phyloP scores from a whole-genome alignment of 805 yeast genomes.

The Wickerhamiella galacta region DNA sequence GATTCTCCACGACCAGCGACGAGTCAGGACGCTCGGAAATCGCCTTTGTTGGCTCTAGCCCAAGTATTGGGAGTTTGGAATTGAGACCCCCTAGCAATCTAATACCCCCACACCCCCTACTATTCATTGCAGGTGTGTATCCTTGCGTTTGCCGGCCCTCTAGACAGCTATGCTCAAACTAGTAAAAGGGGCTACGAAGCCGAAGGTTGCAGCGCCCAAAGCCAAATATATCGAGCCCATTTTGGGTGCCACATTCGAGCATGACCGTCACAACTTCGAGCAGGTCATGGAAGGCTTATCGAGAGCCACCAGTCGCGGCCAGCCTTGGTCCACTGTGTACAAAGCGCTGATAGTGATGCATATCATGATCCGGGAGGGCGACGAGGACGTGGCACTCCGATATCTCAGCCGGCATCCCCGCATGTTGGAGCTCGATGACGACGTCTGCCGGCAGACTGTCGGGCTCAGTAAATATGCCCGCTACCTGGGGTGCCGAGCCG shows the following conservation, averaged over 20 bases:
- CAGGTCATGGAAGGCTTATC: slow-evolving; percentile 52
- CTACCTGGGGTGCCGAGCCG: slow-evolving; percentile 52
- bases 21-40: too few species aligned
- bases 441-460: slow-evolving; percentile 19
- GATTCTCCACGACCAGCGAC: too few species aligned
- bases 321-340: slow-evolving; percentile 84
- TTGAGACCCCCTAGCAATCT: too few species aligned
- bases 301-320: slow-evolving; percentile 38
- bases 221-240: slow-evolving; percentile 92
- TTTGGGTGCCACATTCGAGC: slow-evolving; percentile 45
- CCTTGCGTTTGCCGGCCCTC: too few species aligned
- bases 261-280: slow-evolving; percentile 43
- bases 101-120: too few species aligned
- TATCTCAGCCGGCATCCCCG: slow-evolving; percentile 36
- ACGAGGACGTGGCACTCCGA: slow-evolving; percentile 50
- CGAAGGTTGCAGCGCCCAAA: slow-evolving; percentile 86
- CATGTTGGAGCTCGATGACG: slow-evolving; percentile 31
- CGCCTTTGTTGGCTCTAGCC: too few species aligned
- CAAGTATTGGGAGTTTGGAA: too few species aligned
- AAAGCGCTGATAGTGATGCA: slow-evolving; percentile 75
- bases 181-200: slow-evolving; percentile 19
- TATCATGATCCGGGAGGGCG: slow-evolving; percentile 86
- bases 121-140: too few species aligned
- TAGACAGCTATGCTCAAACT: slow-evolving; percentile 18
- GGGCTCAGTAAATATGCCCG: slow-evolving; percentile 46